Evolutionary conservation across 768 basidiomycete genomes (phyloP).

Genomic region (Trametes villosa): DNA sequence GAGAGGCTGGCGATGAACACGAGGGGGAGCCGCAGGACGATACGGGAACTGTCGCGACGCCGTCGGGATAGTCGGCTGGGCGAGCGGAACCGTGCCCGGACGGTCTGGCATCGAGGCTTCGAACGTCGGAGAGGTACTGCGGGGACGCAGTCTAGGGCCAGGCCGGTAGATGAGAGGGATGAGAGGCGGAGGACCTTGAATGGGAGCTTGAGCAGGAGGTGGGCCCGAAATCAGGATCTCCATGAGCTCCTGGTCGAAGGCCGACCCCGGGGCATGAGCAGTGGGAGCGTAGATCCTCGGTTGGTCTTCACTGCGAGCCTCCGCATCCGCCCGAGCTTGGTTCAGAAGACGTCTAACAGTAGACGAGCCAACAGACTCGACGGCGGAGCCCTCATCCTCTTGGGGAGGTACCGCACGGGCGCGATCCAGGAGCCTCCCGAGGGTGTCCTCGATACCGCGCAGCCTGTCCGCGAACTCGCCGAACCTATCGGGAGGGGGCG

Average conservation of each 20-base stretch:
- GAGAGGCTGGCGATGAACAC: background rate
- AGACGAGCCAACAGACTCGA: conserved; percentile 35
- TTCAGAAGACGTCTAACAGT: conserved; percentile 32
- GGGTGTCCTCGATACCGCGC: conserved; percentile 34
- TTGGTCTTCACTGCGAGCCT: conserved; percentile 31
- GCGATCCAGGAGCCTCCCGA: conserved; percentile 29
- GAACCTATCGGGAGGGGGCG: conserved; percentile 18
- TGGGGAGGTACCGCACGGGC: conserved; percentile 17
- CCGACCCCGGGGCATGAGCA: conserved; percentile 47
- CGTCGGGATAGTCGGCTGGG: conserved; percentile 6
- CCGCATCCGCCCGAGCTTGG: conserved; percentile 27
- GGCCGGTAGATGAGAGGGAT: conserved; percentile 61
- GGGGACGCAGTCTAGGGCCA: conserved; percentile 43
- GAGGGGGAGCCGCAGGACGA: background rate
- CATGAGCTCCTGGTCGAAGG: conserved; percentile 63
- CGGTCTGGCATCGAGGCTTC: conserved; percentile 37
- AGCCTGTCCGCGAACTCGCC: conserved; percentile 33
- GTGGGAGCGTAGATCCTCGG: conserved; percentile 50
- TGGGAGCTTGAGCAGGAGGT: conserved; percentile 42
- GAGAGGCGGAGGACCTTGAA: conserved; percentile 55
- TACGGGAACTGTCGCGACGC: background rate
- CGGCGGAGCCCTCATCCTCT: conserved; percentile 34
- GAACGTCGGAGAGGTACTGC: conserved; percentile 46
- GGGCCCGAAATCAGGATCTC: conserved; percentile 59
- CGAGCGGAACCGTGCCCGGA: conserved; percentile 28